Evolutionary conservation across 2,329 filamentous ascomycete species (phyloP).

Genomic region (Pseudocercospora eumusae): DNA sequence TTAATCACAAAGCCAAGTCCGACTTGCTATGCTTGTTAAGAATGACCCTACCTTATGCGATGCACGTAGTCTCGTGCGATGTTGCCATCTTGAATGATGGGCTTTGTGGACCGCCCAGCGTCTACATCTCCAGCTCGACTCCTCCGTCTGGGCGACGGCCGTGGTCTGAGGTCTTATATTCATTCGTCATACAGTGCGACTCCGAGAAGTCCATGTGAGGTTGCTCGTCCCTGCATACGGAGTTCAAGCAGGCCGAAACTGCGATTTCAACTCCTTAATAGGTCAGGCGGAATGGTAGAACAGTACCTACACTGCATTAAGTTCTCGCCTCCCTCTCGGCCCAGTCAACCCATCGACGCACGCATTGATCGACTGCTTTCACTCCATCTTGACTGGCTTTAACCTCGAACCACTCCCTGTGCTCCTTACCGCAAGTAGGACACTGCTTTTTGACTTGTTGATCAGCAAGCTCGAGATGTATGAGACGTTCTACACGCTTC

Average conservation of each 20-base stretch:
- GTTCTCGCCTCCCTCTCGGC: slow-evolving; percentile 40
- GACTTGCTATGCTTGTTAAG: not conserved
- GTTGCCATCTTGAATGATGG: not conserved
- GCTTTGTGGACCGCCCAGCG: not conserved
- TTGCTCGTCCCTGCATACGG: not conserved
- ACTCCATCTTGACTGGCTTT: slow-evolving; percentile 72
- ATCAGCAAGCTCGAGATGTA: slow-evolving; percentile 81
- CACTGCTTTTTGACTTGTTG: slow-evolving; percentile 65
- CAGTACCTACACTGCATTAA: not conserved
- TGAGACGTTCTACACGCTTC: slow-evolving; percentile 82
- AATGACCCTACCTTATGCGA: not conserved
- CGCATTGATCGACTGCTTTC: slow-evolving; percentile 67
- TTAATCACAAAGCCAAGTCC: slow-evolving; percentile 5
- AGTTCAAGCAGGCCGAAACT: not conserved
- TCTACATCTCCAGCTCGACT: not conserved
- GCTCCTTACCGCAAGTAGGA: slow-evolving; percentile 75
- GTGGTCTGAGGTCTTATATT: not conserved
- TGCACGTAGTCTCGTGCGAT: not conserved
- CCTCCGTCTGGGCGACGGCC: not conserved
- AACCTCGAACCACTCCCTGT: slow-evolving; percentile 95
- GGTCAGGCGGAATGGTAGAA: not conserved
- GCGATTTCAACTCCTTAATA: not conserved
- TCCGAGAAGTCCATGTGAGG: not conserved
- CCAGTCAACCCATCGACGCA: slow-evolving; percentile 85
- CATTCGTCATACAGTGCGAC: not conserved